Evolutionary conservation across 306 rosid genomes (phyloP).

Genomic region (Canavalia gladiata): DNA sequence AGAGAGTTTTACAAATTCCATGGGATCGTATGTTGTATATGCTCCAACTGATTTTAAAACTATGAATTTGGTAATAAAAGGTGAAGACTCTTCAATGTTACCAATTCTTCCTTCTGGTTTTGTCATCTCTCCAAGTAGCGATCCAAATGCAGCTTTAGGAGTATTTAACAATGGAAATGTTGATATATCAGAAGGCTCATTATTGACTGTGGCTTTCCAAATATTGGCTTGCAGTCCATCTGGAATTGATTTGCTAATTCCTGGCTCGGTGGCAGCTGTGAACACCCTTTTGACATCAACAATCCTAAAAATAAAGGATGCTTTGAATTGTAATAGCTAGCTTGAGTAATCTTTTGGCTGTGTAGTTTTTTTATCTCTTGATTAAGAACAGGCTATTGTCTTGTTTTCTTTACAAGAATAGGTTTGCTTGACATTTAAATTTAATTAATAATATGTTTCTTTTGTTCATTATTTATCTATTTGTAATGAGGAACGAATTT

Average conservation of each 20-base stretch:
- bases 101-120: constrained; percentile 80
- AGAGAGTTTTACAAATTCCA: constrained; percentile 63
- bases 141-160: not conserved
- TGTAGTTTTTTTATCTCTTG: not conserved
- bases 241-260: not conserved
- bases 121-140: constrained; percentile 55
- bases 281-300: constrained; percentile 28
- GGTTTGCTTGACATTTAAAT: too few relatives aligned
- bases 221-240: constrained; percentile 46
- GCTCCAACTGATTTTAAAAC: constrained; percentile 61
- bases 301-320: constrained; percentile 2
- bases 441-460: too few relatives aligned
- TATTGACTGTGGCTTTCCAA: constrained; percentile 72
- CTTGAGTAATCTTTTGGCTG: not conserved
- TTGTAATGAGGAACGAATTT: too few relatives aligned
- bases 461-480: too few relatives aligned
- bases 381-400: not conserved
- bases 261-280: constrained; percentile 6
- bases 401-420: not conserved
- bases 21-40: constrained; percentile 62
- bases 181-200: constrained; percentile 52
- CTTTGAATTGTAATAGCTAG: not conserved
- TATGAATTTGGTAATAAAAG: constrained; percentile 39
- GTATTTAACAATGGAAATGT: not conserved
- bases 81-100: constrained; percentile 56